These are phyloP conservation scores for Amanita jacksonii DNA, from an alignment of 768 basidiomycete genomes.

Conservation along the genomic window DNA sequence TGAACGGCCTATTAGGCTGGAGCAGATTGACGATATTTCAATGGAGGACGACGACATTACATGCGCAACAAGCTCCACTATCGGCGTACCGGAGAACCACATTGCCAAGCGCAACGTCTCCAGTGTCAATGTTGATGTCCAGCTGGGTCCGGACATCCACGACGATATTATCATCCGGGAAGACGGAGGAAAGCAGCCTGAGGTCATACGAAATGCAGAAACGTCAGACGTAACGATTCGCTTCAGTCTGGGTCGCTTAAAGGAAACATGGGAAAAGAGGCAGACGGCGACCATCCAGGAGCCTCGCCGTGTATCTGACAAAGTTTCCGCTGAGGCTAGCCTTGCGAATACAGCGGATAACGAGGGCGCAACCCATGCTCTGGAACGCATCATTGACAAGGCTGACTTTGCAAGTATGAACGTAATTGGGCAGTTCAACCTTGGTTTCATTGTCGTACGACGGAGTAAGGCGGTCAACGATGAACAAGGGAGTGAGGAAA, in stretches of 20 bases:
- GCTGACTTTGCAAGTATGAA: slow-evolving; percentile 78
- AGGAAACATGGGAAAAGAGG: slow-evolving; percentile 15
- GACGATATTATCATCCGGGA: no score
- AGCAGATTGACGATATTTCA: slow-evolving; percentile 11
- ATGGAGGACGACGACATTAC: slow-evolving; percentile 17
- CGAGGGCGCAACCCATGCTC: slow-evolving; percentile 47
- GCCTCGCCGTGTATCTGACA: background rate
- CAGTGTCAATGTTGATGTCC: slow-evolving; percentile 18
- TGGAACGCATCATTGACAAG: slow-evolving; percentile 83
- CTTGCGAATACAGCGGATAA: slow-evolving; percentile 38
- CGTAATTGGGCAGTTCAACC: slow-evolving; percentile 89
- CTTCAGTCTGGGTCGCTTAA: slow-evolving; percentile 26
- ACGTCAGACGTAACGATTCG: slow-evolving; percentile 16
- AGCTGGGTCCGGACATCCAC: no score
- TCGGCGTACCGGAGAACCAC: slow-evolving; percentile 15
- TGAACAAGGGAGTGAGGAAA: background rate
- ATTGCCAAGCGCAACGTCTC: slow-evolving; percentile 12
- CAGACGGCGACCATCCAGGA: background rate
- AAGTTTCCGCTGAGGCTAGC: slow-evolving; percentile 27
- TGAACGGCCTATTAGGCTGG: no score
- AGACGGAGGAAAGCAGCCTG: no score
- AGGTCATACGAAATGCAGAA: slow-evolving; percentile 2
- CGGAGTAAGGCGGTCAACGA: slow-evolving; percentile 27
- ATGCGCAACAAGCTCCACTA: slow-evolving; percentile 13
- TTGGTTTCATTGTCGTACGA: slow-evolving; percentile 86